Base-by-base conservation (phyloP, 2,329 filamentous ascomycete genomes). In the Leptographium flavum region DNA sequence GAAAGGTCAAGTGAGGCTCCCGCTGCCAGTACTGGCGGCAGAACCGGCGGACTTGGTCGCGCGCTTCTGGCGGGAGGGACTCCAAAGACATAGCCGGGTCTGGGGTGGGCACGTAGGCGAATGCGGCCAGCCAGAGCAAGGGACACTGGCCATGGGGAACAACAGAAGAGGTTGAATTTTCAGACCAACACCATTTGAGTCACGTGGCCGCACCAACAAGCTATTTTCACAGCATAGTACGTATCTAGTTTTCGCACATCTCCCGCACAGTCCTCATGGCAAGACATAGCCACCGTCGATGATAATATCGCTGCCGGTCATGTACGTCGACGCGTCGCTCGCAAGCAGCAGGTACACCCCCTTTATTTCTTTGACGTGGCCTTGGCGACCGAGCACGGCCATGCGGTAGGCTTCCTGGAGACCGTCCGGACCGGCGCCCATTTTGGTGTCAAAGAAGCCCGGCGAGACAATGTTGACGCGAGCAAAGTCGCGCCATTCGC, bases 331-430 rank as follows among this genome's bases (percentile, higher is more conserved):
- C 3, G 85, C 85, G 62, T 93, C 85, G 13, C 79, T 85, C n/a
- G 83, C 83, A 45, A 92, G 68, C 62, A 87, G 92, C 41, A 93
- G 62, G 59, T 83, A 93, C n/a, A 81, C 80, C n/a, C 84, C 86
- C 66, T 88, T 87, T 53, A 92, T 69, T 66, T 93, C 85, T 47
- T 76, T 73, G 2, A 75, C 66, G 50, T 78, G 69, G 10, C 81
- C 85, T 58, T 87, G 80, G 53, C 85, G 73, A 79, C 76, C 82
- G 78, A 90, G 83, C 11, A 82, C 82, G 35, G 81, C 87, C 70
- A 83, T 88, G 55, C 78, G 75, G 57, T 75, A 78, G 79, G 83
- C 87, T 47, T 82, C 68, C 40, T 73, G 67, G 69, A 84, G 83
- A 5, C 73, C 79, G 53, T 83, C 81, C 8, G 67, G 57, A 0